Evolutionary conservation across 805 yeast genomes (phyloP).

Genomic region (Pichia deserticola): DNA sequence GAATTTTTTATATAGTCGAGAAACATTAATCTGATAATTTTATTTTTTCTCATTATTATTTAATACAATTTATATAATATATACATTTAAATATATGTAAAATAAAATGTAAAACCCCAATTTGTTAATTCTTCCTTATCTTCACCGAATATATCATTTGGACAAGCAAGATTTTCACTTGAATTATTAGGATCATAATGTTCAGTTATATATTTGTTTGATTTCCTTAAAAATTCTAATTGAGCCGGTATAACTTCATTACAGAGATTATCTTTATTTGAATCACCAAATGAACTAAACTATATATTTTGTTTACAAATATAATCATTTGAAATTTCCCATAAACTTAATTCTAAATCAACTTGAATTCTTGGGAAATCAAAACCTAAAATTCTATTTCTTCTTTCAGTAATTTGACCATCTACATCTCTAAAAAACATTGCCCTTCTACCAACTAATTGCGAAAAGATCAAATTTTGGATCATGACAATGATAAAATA

Average conservation of each 20-base stretch:
- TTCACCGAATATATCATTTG: not conserved
- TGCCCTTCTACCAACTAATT: constrained; percentile 7
- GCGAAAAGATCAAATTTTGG: constrained; percentile 43
- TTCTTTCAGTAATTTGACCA: constrained; percentile 8
- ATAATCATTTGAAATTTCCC: constrained; percentile 16
- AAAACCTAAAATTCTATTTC: constrained; percentile 16
- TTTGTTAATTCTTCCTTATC: not conserved
- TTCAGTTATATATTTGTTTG: constrained; percentile 15
- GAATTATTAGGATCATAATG: constrained; percentile 4
- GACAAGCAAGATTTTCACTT: constrained; percentile 10
- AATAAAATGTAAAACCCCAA: no score
- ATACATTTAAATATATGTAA: no score
- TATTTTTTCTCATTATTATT: no score
- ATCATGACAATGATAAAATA: constrained; percentile 35
- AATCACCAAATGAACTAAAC: constrained; percentile 8
- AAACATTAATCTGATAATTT: no score
- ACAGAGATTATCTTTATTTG: constrained; percentile 8
- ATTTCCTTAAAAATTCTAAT: constrained; percentile 8
- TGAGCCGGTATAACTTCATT: constrained; percentile 8
- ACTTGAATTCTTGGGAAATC: constrained; percentile 12
- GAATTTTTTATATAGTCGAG: no score
- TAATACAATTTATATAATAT: no score
- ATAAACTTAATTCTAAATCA: constrained; percentile 18
- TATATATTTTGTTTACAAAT: constrained; percentile 12
- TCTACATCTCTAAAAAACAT: constrained; percentile 8